A percentile compares a stretch with the other conserved stretches of the same genome.
These are phyloP conservation scores for Lithospermum erythrorhizon DNA, from an alignment of 257 asterid species.

Conservation along the genomic window DNA sequence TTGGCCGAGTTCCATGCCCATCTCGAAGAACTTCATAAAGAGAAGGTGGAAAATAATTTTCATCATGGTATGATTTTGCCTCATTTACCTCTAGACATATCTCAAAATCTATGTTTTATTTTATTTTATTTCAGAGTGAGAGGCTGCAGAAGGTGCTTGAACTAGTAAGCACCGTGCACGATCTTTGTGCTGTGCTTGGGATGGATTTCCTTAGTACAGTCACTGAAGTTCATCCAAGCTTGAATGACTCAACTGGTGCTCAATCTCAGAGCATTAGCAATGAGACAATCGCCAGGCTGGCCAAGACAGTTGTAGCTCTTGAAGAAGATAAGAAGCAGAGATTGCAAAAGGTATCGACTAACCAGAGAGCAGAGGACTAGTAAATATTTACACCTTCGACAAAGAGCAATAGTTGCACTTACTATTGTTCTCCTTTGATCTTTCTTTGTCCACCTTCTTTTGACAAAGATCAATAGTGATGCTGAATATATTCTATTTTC, in stretches of 20 bases:
- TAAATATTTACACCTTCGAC: not conserved
- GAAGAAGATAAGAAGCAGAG: slow-evolving; percentile 79
- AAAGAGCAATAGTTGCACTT: too few species aligned
- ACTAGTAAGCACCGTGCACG: slow-evolving; percentile 87
- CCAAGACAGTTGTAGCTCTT: slow-evolving; percentile 63
- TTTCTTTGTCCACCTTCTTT: too few species aligned
- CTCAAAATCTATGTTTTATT: slow-evolving; percentile 12
- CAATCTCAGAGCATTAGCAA: slow-evolving; percentile 91
- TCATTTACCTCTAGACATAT: slow-evolving; percentile 4
- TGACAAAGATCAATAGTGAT: too few species aligned
- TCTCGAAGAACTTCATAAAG: slow-evolving; percentile 90
- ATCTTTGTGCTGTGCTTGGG: slow-evolving; percentile 93
- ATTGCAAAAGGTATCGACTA: slow-evolving; percentile 54
- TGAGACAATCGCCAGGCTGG: slow-evolving; percentile 70
- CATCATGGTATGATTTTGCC: slow-evolving; percentile 7
- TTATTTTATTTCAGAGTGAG: slow-evolving; percentile 58
- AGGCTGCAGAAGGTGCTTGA: slow-evolving; percentile 92
- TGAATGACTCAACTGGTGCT: slow-evolving; percentile 62
- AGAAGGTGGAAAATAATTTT: slow-evolving; percentile 44
- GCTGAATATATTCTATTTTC: too few species aligned
- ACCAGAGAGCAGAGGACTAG: not conserved
- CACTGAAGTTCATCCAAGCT: slow-evolving; percentile 88
- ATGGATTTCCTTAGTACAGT: slow-evolving; percentile 72
- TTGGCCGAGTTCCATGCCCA: slow-evolving; percentile 67
- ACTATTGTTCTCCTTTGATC: too few species aligned